phyloP scores from a whole-genome alignment of 371 early-diverging fungal genomes.

The Mucor velutinosus region DNA sequence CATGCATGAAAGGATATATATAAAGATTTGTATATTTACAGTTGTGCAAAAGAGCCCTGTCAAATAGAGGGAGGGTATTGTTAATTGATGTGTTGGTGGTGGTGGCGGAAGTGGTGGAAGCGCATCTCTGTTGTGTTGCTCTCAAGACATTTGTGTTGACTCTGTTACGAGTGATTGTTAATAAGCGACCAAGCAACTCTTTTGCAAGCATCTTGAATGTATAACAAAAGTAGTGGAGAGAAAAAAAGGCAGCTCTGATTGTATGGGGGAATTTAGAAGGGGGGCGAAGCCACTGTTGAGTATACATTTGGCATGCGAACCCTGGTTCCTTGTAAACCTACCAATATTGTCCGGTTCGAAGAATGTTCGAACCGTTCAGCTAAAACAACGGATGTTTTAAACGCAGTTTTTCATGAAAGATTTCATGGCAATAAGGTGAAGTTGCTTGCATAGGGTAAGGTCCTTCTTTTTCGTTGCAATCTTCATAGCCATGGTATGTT shows the following conservation, averaged over 20 bases:
- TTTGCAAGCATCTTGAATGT: constrained; percentile 16
- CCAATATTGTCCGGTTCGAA: background rate
- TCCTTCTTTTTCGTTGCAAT: constrained; percentile 31
- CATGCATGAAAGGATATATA: background rate
- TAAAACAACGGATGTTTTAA: background rate
- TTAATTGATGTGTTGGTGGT: background rate
- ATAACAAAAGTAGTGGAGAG: background rate
- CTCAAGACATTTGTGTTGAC: background rate
- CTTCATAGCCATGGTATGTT: constrained; percentile 25
- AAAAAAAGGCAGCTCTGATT: constrained; percentile 8
- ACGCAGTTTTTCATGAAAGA: background rate
- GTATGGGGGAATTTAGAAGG: background rate
- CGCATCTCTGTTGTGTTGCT: constrained; percentile 10
- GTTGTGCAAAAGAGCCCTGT: constrained; percentile 15
- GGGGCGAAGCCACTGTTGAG: constrained; percentile 14
- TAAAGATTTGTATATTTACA: background rate
- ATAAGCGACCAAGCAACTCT: constrained; percentile 12
- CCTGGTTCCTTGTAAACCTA: constrained; percentile 10
- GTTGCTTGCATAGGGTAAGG: constrained; percentile 15
- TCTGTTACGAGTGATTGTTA: constrained; percentile 8
- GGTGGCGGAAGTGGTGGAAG: constrained; percentile 23
- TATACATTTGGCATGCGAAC: background rate
- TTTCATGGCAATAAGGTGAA: constrained; percentile 10
- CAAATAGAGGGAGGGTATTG: constrained; percentile 8
- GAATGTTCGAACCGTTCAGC: background rate